Percentiles rank a stretch among this genome's conserved stretches.
These are phyloP conservation scores for Colletotrichum sp. DNA, from an alignment of 2,329 filamentous ascomycete genomes.

Conservation along the genomic window DNA sequence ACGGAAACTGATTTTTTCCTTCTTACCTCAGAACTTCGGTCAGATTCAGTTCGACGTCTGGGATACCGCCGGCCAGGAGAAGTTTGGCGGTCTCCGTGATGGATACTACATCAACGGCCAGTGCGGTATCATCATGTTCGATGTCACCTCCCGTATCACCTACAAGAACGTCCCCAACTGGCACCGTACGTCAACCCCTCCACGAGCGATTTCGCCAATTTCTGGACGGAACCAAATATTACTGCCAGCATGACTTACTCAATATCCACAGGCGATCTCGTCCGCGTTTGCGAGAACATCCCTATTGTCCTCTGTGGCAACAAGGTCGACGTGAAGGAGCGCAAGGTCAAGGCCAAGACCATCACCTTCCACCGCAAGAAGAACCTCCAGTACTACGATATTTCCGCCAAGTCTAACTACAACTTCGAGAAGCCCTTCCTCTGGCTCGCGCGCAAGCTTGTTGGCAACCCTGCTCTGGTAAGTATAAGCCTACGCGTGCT, in stretches of 20 bases:
- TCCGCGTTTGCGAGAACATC: constrained; percentile 99
- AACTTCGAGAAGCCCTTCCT: constrained; percentile 99
- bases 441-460: constrained; percentile 97
- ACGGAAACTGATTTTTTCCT: constrained; percentile 20
- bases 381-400: constrained; percentile 99
- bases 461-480: constrained; percentile 88
- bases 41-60: constrained; percentile 98
- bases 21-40: constrained; percentile 82
- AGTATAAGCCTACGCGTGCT: constrained; percentile 39
- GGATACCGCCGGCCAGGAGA: constrained; percentile 99
- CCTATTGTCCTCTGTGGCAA: constrained; percentile 98
- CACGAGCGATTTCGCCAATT: not conserved
- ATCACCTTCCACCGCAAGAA: constrained; percentile 99
- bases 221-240: not conserved
- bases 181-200: constrained; percentile 78
- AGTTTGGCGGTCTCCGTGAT: constrained; percentile 98
- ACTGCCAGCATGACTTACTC: not conserved
- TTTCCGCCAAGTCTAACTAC: constrained; percentile 99
- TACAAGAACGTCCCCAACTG: constrained; percentile 99
- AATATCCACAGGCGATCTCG: constrained; percentile 78
- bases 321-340: constrained; percentile 99
- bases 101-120: constrained; percentile 99
- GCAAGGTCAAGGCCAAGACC: constrained; percentile 99
- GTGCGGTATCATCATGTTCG: constrained; percentile 99
- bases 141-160: constrained; percentile 98